These are phyloP conservation scores for Ogataea chonburiensis DNA, from an alignment of 805 yeast species.

Conservation along the genomic window DNA sequence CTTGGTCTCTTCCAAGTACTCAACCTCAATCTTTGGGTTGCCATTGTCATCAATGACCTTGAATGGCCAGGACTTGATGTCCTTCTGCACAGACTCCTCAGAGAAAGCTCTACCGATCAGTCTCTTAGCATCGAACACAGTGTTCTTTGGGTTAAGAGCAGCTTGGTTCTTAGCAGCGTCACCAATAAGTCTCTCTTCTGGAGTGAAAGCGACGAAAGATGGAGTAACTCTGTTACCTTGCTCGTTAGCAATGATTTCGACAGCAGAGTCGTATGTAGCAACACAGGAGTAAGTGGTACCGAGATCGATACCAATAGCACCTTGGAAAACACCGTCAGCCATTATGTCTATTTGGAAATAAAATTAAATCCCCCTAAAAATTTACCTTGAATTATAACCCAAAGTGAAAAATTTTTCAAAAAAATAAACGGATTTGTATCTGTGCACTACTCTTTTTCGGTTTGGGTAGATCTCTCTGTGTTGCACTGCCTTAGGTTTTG, in stretches of 20 bases:
- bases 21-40: slow-evolving; percentile 88
- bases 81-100: slow-evolving; percentile 80
- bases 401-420: slow-evolving; percentile 25
- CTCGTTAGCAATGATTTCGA: slow-evolving; percentile 85
- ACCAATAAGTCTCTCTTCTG: slow-evolving; percentile 89
- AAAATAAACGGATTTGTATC: slow-evolving; percentile 7
- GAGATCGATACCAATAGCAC: slow-evolving; percentile 98
- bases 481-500: slow-evolving; percentile 12
- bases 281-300: slow-evolving; percentile 85
- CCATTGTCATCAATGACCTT: slow-evolving; percentile 76
- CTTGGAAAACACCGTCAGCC: slow-evolving; percentile 99
- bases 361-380: slow-evolving; percentile 10
- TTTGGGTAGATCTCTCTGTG: slow-evolving; percentile 1
- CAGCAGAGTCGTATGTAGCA: slow-evolving; percentile 71
- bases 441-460: slow-evolving; percentile 6
- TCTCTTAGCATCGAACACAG: slow-evolving; percentile 90
- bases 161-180: slow-evolving; percentile 98
- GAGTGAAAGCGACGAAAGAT: slow-evolving; percentile 92
- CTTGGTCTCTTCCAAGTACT: slow-evolving; percentile 91
- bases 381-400: slow-evolving; percentile 9
- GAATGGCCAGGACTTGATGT: slow-evolving; percentile 91
- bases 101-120: slow-evolving; percentile 87
- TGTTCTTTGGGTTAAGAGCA: slow-evolving; percentile 87
- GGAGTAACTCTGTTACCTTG: slow-evolving; percentile 99
- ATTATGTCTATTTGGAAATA: slow-evolving; percentile 40